Base-by-base conservation (phyloP, 345 rosid genomes). In the Geranium brycei region DNA sequence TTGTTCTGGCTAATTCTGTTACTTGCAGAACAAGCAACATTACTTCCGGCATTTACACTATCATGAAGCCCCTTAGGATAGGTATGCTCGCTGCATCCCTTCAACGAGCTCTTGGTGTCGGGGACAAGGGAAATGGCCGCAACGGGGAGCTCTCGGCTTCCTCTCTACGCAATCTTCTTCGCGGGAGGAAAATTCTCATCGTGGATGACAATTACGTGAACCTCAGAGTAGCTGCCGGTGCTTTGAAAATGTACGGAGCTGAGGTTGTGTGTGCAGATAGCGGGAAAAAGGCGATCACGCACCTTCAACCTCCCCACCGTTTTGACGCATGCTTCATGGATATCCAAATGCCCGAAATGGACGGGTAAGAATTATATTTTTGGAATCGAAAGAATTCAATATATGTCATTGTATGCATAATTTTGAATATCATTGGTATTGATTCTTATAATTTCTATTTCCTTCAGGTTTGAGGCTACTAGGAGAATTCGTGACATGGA, bases 261-360 rank as follows among this genome's bases (percentile, higher is more conserved):
- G 88, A 85, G n/a, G 98, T 92, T 64, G 86, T 86, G 53, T 80
- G 86, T 62, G 83, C 76, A 19, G 79, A 79, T 57, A 85, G 88
- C 14, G 98, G 98, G 57, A 70, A 68, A 62, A 70, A 82, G 66
- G 96, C 98, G 0, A 77, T 85, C 58, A 31, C 73, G 14, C 66
- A 82, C 72, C 95, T 92, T 31, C 67, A 66, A 63, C 91, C 93
- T 56, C 96, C 91, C 2, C 98, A 92, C 66, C 47, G 71, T 53
- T 92, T 89, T 69, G 91, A 92, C 77, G 97, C 98, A 35, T 92
- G 98, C 79, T 92, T 92, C 83, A 92, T 92, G 98, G 98, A 92
- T 76, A 87, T 92, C 71, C 98, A 92, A 70, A 92, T 92, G 98
- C 98, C 98, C 23, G 85, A 79, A 79, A 89, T 89, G 95, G 96